These are phyloP conservation scores for Gypsophila paniculata DNA, from an alignment of 179 eudicot species.

Conservation along the genomic window DNA sequence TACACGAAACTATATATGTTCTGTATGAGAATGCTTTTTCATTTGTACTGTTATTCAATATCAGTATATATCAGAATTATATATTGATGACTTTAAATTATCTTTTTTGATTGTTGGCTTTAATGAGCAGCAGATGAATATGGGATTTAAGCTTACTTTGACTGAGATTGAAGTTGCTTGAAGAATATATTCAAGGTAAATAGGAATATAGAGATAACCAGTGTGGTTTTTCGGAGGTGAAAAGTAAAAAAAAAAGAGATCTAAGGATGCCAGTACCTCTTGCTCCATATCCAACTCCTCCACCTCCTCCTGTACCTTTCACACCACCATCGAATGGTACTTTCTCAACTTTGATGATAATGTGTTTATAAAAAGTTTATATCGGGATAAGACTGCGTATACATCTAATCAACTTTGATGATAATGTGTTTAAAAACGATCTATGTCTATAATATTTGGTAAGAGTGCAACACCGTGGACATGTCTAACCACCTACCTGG, in stretches of 20 bases:
- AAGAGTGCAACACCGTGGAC: too few relatives aligned
- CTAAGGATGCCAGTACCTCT: constrained; percentile 81
- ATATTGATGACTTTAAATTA: not conserved
- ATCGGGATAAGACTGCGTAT: not conserved
- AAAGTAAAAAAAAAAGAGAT: constrained; percentile 10
- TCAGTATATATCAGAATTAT: not conserved
- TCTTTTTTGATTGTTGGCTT: not conserved
- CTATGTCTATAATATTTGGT: too few relatives aligned
- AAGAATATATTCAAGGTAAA: constrained; percentile 23
- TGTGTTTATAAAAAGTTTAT: not conserved
- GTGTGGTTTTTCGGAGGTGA: not conserved
- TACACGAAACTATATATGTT: not conserved
- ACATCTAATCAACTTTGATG: too few relatives aligned
- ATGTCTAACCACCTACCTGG: not conserved
- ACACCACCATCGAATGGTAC: constrained; percentile 74
- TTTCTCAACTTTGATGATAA: constrained; percentile 2
- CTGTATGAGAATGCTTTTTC: constrained; percentile 11
- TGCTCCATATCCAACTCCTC: constrained; percentile 67
- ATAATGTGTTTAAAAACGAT: too few relatives aligned
- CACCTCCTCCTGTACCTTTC: constrained; percentile 47
- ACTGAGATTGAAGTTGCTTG: constrained; percentile 29
- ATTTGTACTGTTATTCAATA: not conserved
- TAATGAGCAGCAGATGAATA: constrained; percentile 27
- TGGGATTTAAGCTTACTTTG: constrained; percentile 19
- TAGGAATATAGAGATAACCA: not conserved